Percentiles rank a stretch among this genome's conserved stretches.
Conservation (phyloP, 176 grass and related monocot genomes). For the Hyparrhenia diplandra region DNA sequence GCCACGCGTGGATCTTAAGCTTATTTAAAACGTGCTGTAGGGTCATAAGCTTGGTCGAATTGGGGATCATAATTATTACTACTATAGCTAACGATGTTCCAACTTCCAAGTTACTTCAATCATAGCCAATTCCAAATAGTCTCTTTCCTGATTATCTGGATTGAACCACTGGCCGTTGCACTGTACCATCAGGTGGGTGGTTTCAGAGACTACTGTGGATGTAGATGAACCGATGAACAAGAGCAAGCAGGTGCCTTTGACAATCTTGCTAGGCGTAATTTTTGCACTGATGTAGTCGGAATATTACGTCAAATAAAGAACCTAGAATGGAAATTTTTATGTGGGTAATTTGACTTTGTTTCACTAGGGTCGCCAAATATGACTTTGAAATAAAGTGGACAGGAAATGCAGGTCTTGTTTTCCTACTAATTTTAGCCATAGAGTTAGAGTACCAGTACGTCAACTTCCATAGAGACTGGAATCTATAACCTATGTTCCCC, state of each 20-base stretch:
- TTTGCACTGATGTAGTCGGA: not conserved
- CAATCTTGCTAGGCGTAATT: not conserved
- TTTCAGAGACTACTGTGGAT: not conserved
- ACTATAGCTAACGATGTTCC: not conserved
- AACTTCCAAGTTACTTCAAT: not conserved
- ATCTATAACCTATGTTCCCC: not conserved
- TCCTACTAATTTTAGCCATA: not conserved
- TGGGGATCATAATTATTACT: not conserved
- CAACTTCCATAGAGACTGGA: not conserved
- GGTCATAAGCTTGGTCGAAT: not conserved
- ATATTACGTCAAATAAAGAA: not conserved
- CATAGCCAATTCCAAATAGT: not conserved
- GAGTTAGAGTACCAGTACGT: not conserved
- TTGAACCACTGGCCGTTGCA: not conserved
- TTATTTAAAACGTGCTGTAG: not conserved
- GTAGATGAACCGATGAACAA: not conserved
- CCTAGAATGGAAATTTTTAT: not conserved
- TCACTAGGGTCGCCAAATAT: not conserved
- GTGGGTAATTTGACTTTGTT: not conserved
- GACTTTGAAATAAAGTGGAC: not conserved
- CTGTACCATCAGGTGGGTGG: not conserved
- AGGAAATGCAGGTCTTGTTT: not conserved
- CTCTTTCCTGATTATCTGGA: not conserved
- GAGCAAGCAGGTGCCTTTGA: not conserved
- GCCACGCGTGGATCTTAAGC: not conserved